Conservation (phyloP, 202 grass and related monocot species). For the Zizania palustris region DNA sequence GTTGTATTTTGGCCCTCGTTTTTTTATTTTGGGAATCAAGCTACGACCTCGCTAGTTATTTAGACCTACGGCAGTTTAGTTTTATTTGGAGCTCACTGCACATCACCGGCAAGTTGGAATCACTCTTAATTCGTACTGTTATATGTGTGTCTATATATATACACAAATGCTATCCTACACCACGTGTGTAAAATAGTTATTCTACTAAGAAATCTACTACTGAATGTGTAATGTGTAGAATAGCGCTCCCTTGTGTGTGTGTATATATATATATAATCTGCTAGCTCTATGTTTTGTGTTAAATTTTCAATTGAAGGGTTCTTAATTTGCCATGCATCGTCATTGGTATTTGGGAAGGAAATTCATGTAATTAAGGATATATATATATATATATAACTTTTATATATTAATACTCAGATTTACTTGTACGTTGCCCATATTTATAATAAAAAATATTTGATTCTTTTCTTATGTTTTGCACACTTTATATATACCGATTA, state of each 20-base stretch:
- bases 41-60: not conserved
- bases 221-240: too few species aligned
- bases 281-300: too few species aligned
- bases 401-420: not conserved
- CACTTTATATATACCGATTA: not conserved
- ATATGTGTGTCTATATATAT: too few species aligned
- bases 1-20: not conserved
- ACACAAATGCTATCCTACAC: too few species aligned
- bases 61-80: not conserved
- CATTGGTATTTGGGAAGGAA: not conserved
- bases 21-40: not conserved
- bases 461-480: not conserved
- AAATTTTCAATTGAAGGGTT: too few species aligned
- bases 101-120: not conserved
- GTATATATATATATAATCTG: too few species aligned
- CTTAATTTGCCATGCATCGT: too few species aligned
- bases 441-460: not conserved
- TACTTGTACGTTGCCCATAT: not conserved
- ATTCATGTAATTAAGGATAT: not conserved
- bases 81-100: not conserved
- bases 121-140: not conserved
- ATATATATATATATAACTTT: too few species aligned
- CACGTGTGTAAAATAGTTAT: too few species aligned
- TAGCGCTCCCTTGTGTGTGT: too few species aligned
- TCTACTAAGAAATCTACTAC: too few species aligned